Conservation (phyloP, 441 rosid genomes). For the California macrophylla region DNA sequence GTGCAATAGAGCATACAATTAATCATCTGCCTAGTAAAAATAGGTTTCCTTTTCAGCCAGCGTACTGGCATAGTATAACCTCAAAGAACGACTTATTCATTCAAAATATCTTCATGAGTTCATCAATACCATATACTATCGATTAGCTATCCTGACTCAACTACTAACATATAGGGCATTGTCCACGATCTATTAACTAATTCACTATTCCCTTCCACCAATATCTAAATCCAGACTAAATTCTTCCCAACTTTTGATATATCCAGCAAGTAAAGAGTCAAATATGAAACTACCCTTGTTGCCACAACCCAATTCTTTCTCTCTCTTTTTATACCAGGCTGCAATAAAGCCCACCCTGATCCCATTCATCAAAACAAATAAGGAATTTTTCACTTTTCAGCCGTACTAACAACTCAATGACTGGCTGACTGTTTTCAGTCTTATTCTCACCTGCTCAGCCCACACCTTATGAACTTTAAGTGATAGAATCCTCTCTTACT, state of each 20-base stretch:
- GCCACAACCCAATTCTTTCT: background rate
- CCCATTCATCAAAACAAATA: background rate
- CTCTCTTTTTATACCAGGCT: background rate
- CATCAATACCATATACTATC: background rate
- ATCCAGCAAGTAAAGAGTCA: background rate
- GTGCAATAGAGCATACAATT: background rate
- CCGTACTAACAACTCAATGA: background rate
- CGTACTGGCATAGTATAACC: background rate
- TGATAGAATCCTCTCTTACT: background rate
- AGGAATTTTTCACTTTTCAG: background rate
- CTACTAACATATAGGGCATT: background rate
- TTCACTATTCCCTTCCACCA: background rate
- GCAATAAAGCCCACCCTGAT: background rate
- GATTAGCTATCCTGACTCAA: background rate
- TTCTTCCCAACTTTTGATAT: background rate
- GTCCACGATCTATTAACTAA: background rate
- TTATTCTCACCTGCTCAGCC: background rate
- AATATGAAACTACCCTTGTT: background rate
- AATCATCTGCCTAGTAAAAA: background rate
- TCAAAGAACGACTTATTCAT: background rate
- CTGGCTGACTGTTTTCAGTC: background rate
- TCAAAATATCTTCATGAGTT: background rate
- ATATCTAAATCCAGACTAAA: background rate
- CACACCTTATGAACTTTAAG: too few species aligned
- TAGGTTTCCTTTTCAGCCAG: background rate